Conservation (phyloP, 352 stramenopile species). For the Phytophthora cajani region DNA sequence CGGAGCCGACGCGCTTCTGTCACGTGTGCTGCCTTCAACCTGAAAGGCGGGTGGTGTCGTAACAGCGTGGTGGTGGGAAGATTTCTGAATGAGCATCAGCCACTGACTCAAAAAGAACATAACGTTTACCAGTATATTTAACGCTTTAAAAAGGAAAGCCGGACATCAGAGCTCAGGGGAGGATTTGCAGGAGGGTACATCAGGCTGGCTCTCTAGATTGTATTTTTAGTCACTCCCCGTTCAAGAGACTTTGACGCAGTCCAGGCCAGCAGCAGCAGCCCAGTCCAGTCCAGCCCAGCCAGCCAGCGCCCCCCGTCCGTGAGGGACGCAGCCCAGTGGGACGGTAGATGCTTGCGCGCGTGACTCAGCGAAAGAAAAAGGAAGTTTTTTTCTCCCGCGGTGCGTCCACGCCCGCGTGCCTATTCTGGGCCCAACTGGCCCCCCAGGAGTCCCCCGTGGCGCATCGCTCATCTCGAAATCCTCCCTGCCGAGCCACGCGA, state of each 20-base stretch:
- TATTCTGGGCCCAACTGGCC: conserved; percentile 3
- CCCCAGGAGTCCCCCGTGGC: not conserved
- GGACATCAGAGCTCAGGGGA: too few species aligned
- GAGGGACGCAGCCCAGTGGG: not conserved
- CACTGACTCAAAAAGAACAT: too few species aligned
- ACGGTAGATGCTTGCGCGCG: not conserved
- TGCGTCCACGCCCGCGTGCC: not conserved
- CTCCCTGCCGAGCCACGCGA: not conserved
- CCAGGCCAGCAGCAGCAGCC: not conserved
- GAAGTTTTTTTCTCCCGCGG: conserved; percentile 4
- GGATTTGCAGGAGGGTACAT: too few species aligned
- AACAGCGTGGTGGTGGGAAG: too few species aligned
- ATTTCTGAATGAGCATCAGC: too few species aligned
- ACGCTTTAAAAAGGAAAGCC: too few species aligned
- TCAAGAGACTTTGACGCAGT: not conserved
- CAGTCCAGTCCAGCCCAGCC: not conserved
- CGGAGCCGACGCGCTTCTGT: too few species aligned
- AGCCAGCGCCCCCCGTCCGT: not conserved
- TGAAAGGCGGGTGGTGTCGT: too few species aligned
- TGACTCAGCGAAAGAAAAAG: not conserved
- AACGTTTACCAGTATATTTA: too few species aligned
- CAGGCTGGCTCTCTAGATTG: too few species aligned
- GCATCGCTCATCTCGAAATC: not conserved
- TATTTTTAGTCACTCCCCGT: not conserved
- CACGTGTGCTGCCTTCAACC: too few species aligned